phyloP scores from a whole-genome alignment of 306 rosid genomes.

The Crataegus laevigata region DNA sequence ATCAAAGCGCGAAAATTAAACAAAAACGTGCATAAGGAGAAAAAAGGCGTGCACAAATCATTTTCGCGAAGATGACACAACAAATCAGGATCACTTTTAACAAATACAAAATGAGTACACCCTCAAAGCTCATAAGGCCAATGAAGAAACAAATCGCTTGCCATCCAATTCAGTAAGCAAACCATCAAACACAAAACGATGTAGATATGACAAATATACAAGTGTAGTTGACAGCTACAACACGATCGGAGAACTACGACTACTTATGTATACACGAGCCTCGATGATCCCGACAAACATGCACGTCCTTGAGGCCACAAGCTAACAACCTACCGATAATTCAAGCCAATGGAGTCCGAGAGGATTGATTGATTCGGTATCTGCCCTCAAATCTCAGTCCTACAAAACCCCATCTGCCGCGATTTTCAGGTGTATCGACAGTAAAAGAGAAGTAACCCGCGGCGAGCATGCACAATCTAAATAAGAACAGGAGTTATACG shows the following conservation, averaged over 20 bases:
- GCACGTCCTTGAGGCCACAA: background rate
- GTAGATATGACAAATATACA: conserved; percentile 41
- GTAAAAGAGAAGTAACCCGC: conserved; percentile 19
- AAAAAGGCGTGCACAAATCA: background rate
- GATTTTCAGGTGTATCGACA: conserved; percentile 18
- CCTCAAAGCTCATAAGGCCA: background rate
- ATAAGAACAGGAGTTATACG: conserved; percentile 44
- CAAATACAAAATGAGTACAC: conserved; percentile 3
- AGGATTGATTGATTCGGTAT: background rate
- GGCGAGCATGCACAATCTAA: conserved; percentile 24
- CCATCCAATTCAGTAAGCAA: background rate
- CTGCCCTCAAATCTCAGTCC: background rate
- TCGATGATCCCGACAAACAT: background rate
- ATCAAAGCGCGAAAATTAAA: background rate
- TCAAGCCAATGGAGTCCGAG: background rate
- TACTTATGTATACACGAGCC: conserved; percentile 8
- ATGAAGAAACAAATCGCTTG: background rate
- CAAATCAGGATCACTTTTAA: background rate
- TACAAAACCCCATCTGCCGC: background rate
- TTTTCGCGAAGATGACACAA: background rate
- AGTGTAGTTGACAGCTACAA: conserved; percentile 12
- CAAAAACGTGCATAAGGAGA: background rate
- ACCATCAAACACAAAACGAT: conserved; percentile 35
- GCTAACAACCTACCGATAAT: background rate
- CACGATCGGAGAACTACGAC: background rate